A percentile compares a stretch with the other conserved stretches of the same genome.
Evolutionary conservation across 176 grass and related monocot genomes (phyloP).

Genomic region (Bonia amplexicaulis): DNA sequence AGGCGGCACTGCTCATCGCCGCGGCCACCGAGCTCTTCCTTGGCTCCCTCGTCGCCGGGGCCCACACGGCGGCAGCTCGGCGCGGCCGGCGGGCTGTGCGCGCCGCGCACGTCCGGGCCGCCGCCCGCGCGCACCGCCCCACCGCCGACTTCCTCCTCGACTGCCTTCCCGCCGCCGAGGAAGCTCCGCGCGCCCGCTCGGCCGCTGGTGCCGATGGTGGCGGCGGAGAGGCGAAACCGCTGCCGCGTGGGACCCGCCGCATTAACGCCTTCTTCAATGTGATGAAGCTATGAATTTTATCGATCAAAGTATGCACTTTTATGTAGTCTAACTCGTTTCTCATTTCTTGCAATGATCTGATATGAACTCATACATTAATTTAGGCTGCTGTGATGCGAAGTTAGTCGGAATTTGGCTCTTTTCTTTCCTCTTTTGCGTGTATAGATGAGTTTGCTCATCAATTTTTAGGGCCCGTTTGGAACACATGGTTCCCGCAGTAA

Average conservation of each 20-base stretch:
- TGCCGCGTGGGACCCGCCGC: constrained; percentile 69
- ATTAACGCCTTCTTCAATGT: constrained; percentile 78
- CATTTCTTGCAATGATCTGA: neutral
- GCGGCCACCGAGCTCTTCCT: constrained; percentile 79
- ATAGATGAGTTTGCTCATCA: neutral
- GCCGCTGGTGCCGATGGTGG: neutral
- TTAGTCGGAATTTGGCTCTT: neutral
- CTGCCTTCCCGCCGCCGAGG: constrained; percentile 46
- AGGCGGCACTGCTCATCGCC: constrained; percentile 69
- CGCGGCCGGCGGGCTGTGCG: constrained; percentile 47
- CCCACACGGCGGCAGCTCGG: constrained; percentile 28
- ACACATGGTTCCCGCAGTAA: neutral
- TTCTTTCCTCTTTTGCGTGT: neutral
- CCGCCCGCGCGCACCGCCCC: constrained; percentile 54
- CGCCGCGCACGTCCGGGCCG: constrained; percentile 49
- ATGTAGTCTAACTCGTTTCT: neutral
- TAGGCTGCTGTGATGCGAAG: neutral
- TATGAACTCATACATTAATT: neutral
- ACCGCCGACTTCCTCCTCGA: constrained; percentile 81
- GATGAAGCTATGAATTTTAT: constrained; percentile 25
- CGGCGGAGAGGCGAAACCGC: constrained; percentile 26
- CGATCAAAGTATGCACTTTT: neutral
- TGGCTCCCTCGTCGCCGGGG: constrained; percentile 43
- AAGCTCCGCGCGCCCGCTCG: constrained; percentile 14
- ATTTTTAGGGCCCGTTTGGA: neutral